Evolutionary conservation across 2,329 filamentous ascomycete genomes (phyloP), one percentile per base, ranked within the genome.

Genomic region (Aureobasidium sp.): DNA sequence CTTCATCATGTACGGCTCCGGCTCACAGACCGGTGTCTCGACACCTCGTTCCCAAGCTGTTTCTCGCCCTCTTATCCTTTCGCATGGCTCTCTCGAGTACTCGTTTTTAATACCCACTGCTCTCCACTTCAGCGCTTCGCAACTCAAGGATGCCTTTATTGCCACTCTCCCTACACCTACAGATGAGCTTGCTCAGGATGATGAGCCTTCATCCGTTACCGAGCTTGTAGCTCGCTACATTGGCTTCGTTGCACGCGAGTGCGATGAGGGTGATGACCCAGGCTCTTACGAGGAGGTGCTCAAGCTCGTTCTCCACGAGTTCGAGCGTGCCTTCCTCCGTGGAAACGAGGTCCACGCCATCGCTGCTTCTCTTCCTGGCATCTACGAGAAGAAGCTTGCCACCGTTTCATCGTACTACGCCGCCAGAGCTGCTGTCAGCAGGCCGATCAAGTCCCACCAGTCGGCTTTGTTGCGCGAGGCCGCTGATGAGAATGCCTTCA

Each of bases 261-360:
- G 97, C 43, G 91, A 96, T 61, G 90, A 95, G 70, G 92, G 91
- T 62, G 94, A 97, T 72, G 93, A 97, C 52, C 89, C 92, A 67
- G 92, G 91, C 66, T 93, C 90, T 50, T 96, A 94, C 74, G 86
- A 92, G 72, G 92, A 97, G 74, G 90, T 97, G 63, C 82, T 99
- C 68, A 96, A 95, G 79, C 84, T 97, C 65, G 84, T 95, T 61
- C 80, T 97, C 60, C 95, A 94, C 76, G 94, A 99, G 77, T 99
- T 99, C 69, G 94, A 99, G 83, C 87, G 94, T 51, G 90, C 87
- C 61, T 97, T 96, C 77, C 87, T 99, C 71, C 86, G 89, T 61
- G 94, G 94, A 66, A 99, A 99, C 71, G 95, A 99, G 74, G 92
- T 96, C 53, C 95, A 99, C 77, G 92, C 92, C 29, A 78, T 99